Evolutionary conservation across 2,329 filamentous ascomycete species (phyloP).

Genomic region (Colletotrichum lini): DNA sequence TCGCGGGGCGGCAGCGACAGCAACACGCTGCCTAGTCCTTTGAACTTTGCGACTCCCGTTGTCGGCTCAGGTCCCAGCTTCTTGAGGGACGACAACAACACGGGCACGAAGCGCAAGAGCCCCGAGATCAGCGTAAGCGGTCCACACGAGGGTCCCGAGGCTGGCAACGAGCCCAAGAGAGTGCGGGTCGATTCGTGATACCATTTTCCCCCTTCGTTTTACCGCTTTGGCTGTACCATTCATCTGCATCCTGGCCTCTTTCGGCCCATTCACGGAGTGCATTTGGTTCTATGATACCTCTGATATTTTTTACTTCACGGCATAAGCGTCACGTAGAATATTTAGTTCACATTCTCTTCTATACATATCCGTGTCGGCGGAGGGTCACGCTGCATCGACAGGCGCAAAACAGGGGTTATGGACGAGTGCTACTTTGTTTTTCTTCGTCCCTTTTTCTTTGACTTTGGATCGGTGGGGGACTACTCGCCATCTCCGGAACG

Average conservation of each 20-base stretch:
- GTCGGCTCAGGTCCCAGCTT: slow-evolving; percentile 75
- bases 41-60: slow-evolving; percentile 91
- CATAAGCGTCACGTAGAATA: slow-evolving; percentile 42
- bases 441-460: neutral
- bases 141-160: slow-evolving; percentile 58
- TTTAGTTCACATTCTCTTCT: slow-evolving; percentile 33
- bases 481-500: slow-evolving; percentile 14
- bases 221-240: slow-evolving; percentile 32
- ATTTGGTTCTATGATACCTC: slow-evolving; percentile 44
- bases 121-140: slow-evolving; percentile 63
- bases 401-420: slow-evolving; percentile 28
- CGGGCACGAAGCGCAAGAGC: slow-evolving; percentile 67
- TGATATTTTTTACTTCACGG: slow-evolving; percentile 32
- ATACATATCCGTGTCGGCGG: slow-evolving; percentile 9
- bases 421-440: slow-evolving; percentile 27
- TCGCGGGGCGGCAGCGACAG: slow-evolving; percentile 78
- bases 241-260: slow-evolving; percentile 32
- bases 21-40: slow-evolving; percentile 91
- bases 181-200: slow-evolving; percentile 64
- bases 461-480: neutral
- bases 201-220: slow-evolving; percentile 6
- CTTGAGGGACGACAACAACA: slow-evolving; percentile 67
- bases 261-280: slow-evolving; percentile 35
- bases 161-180: slow-evolving; percentile 65
- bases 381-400: slow-evolving; percentile 29